phyloP scores from a whole-genome alignment of 352 stramenopile genomes.

The Pythium chondricola region DNA sequence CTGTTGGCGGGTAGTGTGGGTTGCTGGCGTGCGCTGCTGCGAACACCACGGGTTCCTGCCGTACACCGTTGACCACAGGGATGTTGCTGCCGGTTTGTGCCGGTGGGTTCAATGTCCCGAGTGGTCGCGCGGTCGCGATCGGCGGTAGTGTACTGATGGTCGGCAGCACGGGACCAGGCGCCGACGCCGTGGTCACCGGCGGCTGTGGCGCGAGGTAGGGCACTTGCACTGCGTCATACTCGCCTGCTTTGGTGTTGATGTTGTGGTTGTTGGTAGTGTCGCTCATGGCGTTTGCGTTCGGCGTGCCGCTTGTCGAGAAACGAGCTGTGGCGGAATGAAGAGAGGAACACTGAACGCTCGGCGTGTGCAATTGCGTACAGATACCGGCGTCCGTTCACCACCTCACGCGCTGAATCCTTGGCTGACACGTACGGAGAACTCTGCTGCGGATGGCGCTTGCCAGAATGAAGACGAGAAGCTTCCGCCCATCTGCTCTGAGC shows the following conservation, averaged over 20 bases:
- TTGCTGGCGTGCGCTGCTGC: background rate
- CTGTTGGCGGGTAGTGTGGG: constrained; percentile 8
- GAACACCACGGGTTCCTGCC: constrained; percentile 5
- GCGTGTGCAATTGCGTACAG: too few species aligned
- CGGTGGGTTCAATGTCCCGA: background rate
- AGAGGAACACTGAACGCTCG: too few species aligned
- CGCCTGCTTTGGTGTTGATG: background rate
- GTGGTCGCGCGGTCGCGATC: constrained; percentile 15
- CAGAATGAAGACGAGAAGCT: background rate
- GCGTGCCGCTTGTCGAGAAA: background rate
- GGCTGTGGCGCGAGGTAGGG: background rate
- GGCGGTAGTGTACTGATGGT: constrained; percentile 17
- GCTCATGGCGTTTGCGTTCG: background rate
- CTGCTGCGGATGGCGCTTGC: too few species aligned
- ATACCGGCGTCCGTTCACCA: too few species aligned
- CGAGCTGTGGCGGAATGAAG: too few species aligned
- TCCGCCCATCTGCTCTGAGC: background rate
- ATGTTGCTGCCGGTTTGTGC: constrained; percentile 9
- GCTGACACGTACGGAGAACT: too few species aligned
- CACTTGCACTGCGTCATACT: background rate
- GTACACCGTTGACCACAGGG: constrained; percentile 18
- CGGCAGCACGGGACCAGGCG: constrained; percentile 5
- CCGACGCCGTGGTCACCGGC: constrained; percentile 15
- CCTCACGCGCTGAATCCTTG: too few species aligned
- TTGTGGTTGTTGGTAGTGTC: background rate